Evolutionary conservation across 495 filamentous ascomycete genomes (phyloP), one percentile per base, ranked within the genome.

Genomic region (Sabuloglossum arenarium): DNA sequence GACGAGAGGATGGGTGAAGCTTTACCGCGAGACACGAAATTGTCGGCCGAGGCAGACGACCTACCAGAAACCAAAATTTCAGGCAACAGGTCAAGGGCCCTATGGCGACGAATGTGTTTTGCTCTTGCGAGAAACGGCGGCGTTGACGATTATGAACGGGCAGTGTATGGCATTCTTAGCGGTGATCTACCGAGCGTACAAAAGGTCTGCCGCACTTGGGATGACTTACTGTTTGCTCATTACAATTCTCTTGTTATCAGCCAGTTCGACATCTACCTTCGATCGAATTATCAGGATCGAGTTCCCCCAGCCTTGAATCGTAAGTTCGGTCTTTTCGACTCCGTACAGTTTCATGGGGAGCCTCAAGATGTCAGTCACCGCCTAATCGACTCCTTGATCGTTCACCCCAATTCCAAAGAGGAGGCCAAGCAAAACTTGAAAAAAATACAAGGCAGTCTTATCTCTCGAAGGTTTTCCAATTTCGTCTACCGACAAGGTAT

Each of bases 181-280:
- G 93, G 93, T 42, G 84, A 96, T 63, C 71, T 86, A 6, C 70
- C 78, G 34, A 80, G 82, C 43, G 86, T 88, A 11, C 75, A 84
- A 62, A 77, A 77, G 59, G 78, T 90, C 14, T 91, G 86, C 66
- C 72, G 74, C 43, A 79, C 76, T 37, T 94, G 85, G 82, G 87
- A 97, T 59, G 91, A 98, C 65, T 79, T 82, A 59, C 75, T 96
- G n/a, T 97, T 89, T 62, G 83, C 82, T 8, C 80, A 86, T 62
- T 91, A 89, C 73, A 95, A 93, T 62, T 77, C 84, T 9, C 69
- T 90, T 28, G 71, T 98, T 16, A 71, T 86, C 45, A 72, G 74
- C 0, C 76, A 81, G 58, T 85, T 84, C 64, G 83, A 86, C 57
- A 60, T 61, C 3, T 84, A 78, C 64, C 60, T 86, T 29, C 66